Base-by-base conservation (phyloP, 2,329 filamentous ascomycete species). In the Plenodomus lindquistii region DNA sequence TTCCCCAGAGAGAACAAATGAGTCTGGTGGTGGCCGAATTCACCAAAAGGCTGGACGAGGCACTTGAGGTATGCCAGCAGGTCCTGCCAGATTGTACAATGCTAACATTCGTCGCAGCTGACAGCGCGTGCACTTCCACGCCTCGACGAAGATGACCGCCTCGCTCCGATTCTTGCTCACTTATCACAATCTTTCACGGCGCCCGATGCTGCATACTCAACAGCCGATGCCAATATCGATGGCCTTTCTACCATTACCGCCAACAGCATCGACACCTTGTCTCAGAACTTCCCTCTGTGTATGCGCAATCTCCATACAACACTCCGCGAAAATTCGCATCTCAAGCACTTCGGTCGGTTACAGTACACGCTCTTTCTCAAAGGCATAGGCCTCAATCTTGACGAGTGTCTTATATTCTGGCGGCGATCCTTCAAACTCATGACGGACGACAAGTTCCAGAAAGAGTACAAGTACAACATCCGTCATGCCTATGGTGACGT, bases 301-400 rank as follows among this genome's bases (percentile, higher is more conserved):
- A 97, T 97, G 93, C 87, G 88, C 50, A 88, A 94, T 69, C 79
- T 99, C 19, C 94, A 99, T 73, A 86, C 84, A 45, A 88, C 88
- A 2, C 79, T 99, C 24, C 88, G 91, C 46, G 88, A 91, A 51
- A 93, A 96, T 66, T 86, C 86, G 11, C 92, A 99, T 67, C 79
- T 99, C 55, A 97, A 97, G 75, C 92, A 99, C 73, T 96, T 81
- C 65, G 92, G 91, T 13, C 89, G 94, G 55, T 79, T 97, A 9
- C 94, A 99, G 74, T 99, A 97, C 77, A 90, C 89, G 0, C 83
- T 99, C 3, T 99, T 99, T 81, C 81, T 99, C 49, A 99, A 99
- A 74, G 94, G 94, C 36, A 91, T 97, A 50, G 94, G 94, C 0
- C 79, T 99, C 21, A 91, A 84, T 55, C 78, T 99, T n/a, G 91